Base-by-base conservation (phyloP, 805 yeast species). In the Candida quercuum region DNA sequence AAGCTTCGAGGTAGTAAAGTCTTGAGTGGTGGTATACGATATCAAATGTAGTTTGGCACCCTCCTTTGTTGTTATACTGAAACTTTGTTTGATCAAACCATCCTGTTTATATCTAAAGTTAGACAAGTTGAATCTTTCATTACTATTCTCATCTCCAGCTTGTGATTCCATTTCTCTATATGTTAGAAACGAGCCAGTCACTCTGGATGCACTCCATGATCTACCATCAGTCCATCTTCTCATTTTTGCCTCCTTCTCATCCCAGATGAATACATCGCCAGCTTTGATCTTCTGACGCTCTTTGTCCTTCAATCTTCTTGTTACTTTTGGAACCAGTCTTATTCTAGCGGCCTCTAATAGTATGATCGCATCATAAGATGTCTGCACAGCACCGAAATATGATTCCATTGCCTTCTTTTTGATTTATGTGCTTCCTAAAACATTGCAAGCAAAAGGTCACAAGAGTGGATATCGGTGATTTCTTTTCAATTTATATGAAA, bases 141-240 rank as follows among this genome's bases (percentile, higher is more conserved):
- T 22, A 17, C 22, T 22, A 17, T 17, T 18, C 4, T 28, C 31
- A 17, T 11, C 7, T 17, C 22, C 14, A 17, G 12, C 10, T 6
- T 29, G 32, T n/a, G 45, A 55, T 41, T 76, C 79, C 66, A 79
- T 71, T 52, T 82, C 87, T 36, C 74, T 69, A 56, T 81, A 81
- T 3, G 76, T 71, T 22, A 81, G 59, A 49, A 81, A 81, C 2
- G 73, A 67, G 5, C 85, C 84, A 4, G 71, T 68, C 1, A 83
- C 87, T 41, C 87, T 67, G 1, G 84, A 76, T 2, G 88, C 85
- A 41, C 77, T 68, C 89, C 91, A 82, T 24, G 72, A 67, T 44
- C 73, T 72, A 15, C 89, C 86, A 51, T 82, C 91, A 1, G 89
- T 82, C 89, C 91, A 82, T 21, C 89, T 61, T 44, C 77, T 72